phyloP scores from a whole-genome alignment of 305 asterid species.

The Coffea humblotiana region DNA sequence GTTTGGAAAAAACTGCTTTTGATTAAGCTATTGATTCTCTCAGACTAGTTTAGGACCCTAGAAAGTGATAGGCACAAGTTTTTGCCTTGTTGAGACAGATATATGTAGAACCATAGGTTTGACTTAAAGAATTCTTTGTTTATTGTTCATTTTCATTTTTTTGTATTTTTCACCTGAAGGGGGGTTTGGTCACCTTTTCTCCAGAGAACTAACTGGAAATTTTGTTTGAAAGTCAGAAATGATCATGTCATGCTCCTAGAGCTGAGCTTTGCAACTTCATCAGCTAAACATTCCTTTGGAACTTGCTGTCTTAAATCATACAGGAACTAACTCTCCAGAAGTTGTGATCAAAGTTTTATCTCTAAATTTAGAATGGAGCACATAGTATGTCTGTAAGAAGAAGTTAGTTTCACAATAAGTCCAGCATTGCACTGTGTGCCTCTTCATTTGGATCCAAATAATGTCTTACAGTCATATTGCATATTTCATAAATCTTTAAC shows the following conservation, averaged over 20 bases:
- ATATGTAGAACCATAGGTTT: background rate
- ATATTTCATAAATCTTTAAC: background rate
- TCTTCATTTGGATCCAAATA: background rate
- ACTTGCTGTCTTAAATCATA: background rate
- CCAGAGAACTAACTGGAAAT: background rate
- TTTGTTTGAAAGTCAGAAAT: background rate
- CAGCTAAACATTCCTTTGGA: background rate
- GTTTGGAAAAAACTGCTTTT: background rate
- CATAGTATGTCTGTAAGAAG: no score
- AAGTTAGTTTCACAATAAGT: no score
- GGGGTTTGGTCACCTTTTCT: background rate
- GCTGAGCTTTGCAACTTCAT: background rate
- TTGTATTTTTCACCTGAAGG: background rate
- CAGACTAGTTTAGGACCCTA: background rate
- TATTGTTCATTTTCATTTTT: no score
- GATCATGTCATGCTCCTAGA: background rate
- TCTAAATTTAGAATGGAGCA: background rate
- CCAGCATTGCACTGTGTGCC: background rate
- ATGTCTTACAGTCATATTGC: background rate
- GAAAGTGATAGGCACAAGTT: background rate
- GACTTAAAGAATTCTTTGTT: background rate
- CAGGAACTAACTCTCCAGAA: background rate
- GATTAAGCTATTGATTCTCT: background rate
- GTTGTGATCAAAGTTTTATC: background rate
- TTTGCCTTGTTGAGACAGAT: background rate